phyloP scores from a whole-genome alignment of 805 yeast species.

The Pichia insulana region DNA sequence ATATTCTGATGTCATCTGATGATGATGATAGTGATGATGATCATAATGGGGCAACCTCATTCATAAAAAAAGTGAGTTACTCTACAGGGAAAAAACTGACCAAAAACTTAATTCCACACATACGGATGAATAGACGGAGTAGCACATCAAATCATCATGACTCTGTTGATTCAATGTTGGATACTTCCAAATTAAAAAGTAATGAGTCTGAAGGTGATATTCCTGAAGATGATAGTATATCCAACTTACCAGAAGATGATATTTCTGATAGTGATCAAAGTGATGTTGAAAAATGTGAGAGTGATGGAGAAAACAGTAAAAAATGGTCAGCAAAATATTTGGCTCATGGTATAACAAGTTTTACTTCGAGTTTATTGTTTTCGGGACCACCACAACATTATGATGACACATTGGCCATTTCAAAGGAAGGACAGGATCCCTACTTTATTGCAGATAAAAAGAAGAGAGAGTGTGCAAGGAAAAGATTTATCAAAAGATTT shows the following conservation, averaged over 20 bases:
- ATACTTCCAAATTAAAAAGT: background rate
- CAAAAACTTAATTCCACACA: background rate
- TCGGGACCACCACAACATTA: constrained; percentile 42
- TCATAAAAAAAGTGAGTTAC: background rate
- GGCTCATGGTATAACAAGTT: constrained; percentile 23
- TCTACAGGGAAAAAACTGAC: background rate
- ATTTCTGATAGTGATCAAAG: background rate
- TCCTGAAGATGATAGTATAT: background rate
- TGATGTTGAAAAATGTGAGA: constrained; percentile 1
- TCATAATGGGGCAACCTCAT: background rate
- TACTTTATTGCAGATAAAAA: constrained; percentile 37
- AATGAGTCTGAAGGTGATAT: background rate
- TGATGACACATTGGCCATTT: constrained; percentile 30
- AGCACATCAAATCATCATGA: too few relatives aligned
- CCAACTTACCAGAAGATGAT: too few relatives aligned
- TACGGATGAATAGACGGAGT: background rate
- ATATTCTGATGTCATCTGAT: constrained; percentile 9
- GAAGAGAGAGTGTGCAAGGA: constrained; percentile 28
- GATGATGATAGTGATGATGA: constrained; percentile 9
- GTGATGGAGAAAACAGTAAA: background rate
- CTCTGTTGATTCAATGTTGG: background rate
- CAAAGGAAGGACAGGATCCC: constrained; percentile 38
- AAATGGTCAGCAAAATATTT: constrained; percentile 22
- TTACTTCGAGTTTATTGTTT: constrained; percentile 21
- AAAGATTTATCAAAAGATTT: constrained; percentile 43